A percentile compares a stretch with the other conserved stretches of the same genome.
phyloP scores from a whole-genome alignment of 176 grass and related monocot genomes.

The Eremochloa ophiuroides region DNA sequence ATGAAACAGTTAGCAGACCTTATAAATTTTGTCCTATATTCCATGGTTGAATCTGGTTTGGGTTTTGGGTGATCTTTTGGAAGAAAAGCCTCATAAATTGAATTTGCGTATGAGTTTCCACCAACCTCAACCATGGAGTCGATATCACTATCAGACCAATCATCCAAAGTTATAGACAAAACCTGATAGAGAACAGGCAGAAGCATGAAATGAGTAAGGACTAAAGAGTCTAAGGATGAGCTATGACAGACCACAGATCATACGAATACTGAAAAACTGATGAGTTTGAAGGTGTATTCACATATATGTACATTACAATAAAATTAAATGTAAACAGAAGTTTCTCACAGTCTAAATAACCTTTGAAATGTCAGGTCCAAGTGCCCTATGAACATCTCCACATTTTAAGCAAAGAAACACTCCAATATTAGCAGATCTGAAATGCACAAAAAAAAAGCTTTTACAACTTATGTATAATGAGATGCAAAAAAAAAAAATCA shows the following conservation, averaged over 20 bases:
- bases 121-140: conserved; percentile 95
- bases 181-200: conserved; percentile 48
- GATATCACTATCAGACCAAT: conserved; percentile 87
- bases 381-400: conserved; percentile 91
- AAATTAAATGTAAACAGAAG: conserved; percentile 14
- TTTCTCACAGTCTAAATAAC: conserved; percentile 33
- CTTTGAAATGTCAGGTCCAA: conserved; percentile 90
- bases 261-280: background rate
- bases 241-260: background rate
- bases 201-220: conserved; percentile 1
- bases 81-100: conserved; percentile 99
- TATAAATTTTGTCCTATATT: conserved; percentile 89
- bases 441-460: conserved; percentile 16
- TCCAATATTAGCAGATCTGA: conserved; percentile 92
- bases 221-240: background rate
- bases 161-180: conserved; percentile 88
- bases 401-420: conserved; percentile 99
- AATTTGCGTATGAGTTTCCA: conserved; percentile 99
- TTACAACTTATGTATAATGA: conserved; percentile 12
- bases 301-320: conserved; percentile 5
- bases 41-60: conserved; percentile 60
- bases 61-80: conserved; percentile 84
- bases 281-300: conserved; percentile 3
- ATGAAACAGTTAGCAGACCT: conserved; percentile 46
- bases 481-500: conserved; percentile 21